These are phyloP conservation scores for Gossypium schwendimanii DNA, from an alignment of 441 rosid species.

Conservation along the genomic window DNA sequence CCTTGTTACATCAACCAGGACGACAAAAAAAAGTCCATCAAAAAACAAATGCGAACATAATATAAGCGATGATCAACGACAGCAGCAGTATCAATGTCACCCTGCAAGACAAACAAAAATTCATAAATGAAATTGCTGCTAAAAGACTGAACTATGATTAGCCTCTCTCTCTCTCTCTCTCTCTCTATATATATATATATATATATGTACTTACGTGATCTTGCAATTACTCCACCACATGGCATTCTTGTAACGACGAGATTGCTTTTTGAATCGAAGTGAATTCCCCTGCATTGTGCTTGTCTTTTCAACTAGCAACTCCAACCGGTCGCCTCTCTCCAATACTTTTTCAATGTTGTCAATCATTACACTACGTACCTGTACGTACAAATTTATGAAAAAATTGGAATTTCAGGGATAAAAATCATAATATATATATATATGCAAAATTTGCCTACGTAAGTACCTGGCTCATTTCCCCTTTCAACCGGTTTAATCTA, in stretches of 20 bases:
- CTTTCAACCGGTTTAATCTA: slow-evolving; percentile 30
- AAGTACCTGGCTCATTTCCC: slow-evolving; percentile 25
- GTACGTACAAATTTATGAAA: not conserved
- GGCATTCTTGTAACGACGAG: slow-evolving; percentile 25
- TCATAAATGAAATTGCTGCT: not conserved
- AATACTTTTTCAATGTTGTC: slow-evolving; percentile 32
- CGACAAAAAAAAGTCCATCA: slow-evolving; percentile 14
- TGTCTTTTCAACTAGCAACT: slow-evolving; percentile 30
- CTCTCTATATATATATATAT: too few relatives aligned
- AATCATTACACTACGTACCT: slow-evolving; percentile 31
- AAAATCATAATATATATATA: not conserved
- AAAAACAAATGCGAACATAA: slow-evolving; percentile 16
- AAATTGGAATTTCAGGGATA: not conserved
- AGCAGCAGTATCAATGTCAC: slow-evolving; percentile 16
- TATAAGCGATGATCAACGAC: slow-evolving; percentile 15
- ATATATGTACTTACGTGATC: slow-evolving; percentile 24
- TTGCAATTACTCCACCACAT: slow-evolving; percentile 35
- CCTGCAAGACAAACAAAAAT: slow-evolving; percentile 8
- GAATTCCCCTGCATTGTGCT: slow-evolving; percentile 26
- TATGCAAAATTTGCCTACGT: slow-evolving; percentile 12
- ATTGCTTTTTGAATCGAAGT: slow-evolving; percentile 24
- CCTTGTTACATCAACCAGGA: slow-evolving; percentile 5
- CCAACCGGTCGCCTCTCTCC: slow-evolving; percentile 32
- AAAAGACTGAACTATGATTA: not conserved
- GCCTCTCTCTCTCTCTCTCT: too few relatives aligned